Evolutionary conservation across 2,329 filamentous ascomycete genomes (phyloP).

Genomic region (Botryosphaeria dothidea): DNA sequence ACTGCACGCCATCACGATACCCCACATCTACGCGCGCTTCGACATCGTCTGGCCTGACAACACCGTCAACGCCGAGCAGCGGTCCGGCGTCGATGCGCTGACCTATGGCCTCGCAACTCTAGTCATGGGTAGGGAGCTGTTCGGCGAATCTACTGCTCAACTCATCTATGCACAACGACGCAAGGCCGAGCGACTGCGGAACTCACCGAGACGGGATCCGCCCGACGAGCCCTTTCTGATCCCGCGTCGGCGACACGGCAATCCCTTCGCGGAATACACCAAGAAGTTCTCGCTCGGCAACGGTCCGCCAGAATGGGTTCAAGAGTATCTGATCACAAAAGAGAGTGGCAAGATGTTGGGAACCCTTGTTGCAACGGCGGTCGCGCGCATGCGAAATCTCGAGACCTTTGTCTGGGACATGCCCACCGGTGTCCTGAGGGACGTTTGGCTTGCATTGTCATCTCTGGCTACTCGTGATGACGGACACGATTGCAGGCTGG

Average conservation of each 20-base stretch:
- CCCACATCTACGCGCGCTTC: conserved; percentile 80
- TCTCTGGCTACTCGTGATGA: conserved; percentile 65
- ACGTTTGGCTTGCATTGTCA: conserved; percentile 77
- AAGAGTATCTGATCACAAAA: conserved; percentile 79
- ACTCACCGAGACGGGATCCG: background rate
- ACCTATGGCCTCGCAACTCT: conserved; percentile 81
- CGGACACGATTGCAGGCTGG: conserved; percentile 65
- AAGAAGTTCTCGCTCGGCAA: conserved; percentile 85
- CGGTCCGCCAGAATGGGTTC: conserved; percentile 74
- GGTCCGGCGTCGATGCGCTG: conserved; percentile 76
- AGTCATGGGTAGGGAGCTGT: conserved; percentile 69
- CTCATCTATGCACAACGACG: conserved; percentile 18
- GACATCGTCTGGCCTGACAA: conserved; percentile 87
- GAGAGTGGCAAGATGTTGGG: conserved; percentile 88
- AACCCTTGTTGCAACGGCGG: conserved; percentile 73
- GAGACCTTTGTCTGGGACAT: conserved; percentile 88
- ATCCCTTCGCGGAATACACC: conserved; percentile 76
- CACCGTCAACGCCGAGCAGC: conserved; percentile 62
- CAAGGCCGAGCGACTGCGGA: conserved; percentile 6
- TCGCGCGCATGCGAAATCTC: conserved; percentile 79
- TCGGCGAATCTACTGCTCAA: conserved; percentile 51
- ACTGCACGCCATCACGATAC: conserved; percentile 72
- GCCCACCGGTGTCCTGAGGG: conserved; percentile 79
- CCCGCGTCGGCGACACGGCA: conserved; percentile 57
- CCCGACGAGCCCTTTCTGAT: conserved; percentile 35